Evolutionary conservation across 176 grass and related monocot species (phyloP).

Genomic region (Carex myosuroides): DNA sequence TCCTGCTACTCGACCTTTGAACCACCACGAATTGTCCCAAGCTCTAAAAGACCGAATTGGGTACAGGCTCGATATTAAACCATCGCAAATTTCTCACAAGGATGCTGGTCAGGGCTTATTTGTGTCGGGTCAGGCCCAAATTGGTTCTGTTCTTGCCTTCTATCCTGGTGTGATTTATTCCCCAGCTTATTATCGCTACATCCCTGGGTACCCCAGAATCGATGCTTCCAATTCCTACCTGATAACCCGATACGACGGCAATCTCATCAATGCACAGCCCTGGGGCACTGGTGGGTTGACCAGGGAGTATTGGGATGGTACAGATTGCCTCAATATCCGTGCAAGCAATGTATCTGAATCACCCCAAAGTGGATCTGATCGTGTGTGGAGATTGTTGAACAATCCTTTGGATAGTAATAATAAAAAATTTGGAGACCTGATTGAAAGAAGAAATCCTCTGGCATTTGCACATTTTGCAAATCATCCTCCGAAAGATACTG

Average conservation of each 20-base stretch:
- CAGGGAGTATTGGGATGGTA: constrained; percentile 77
- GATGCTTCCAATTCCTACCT: constrained; percentile 72
- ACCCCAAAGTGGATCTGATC: constrained; percentile 42
- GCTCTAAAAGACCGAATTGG: constrained; percentile 45
- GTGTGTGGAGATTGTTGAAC: constrained; percentile 60
- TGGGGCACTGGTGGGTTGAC: constrained; percentile 57
- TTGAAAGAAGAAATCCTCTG: constrained; percentile 81
- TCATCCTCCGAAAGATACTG: constrained; percentile 58
- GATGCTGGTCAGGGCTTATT: constrained; percentile 85
- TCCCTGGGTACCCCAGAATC: constrained; percentile 87
- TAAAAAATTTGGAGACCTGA: constrained; percentile 43
- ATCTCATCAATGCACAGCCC: constrained; percentile 77
- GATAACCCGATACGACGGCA: constrained; percentile 86
- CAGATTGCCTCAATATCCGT: constrained; percentile 23
- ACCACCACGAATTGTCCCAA: constrained; percentile 52
- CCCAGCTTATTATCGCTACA: constrained; percentile 85
- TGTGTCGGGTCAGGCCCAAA: constrained; percentile 51
- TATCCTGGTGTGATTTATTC: constrained; percentile 92
- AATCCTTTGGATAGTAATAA: constrained; percentile 53
- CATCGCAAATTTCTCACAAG: constrained; percentile 79
- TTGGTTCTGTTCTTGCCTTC: constrained; percentile 68
- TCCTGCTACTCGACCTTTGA: constrained; percentile 50
- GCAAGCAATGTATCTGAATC: constrained; percentile 25
- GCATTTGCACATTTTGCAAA: constrained; percentile 91
- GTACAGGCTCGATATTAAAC: constrained; percentile 64